Evolutionary conservation across 441 rosid species (phyloP), one percentile per base, ranked within the genome.

Genomic region (Adansonia grandidieri): DNA sequence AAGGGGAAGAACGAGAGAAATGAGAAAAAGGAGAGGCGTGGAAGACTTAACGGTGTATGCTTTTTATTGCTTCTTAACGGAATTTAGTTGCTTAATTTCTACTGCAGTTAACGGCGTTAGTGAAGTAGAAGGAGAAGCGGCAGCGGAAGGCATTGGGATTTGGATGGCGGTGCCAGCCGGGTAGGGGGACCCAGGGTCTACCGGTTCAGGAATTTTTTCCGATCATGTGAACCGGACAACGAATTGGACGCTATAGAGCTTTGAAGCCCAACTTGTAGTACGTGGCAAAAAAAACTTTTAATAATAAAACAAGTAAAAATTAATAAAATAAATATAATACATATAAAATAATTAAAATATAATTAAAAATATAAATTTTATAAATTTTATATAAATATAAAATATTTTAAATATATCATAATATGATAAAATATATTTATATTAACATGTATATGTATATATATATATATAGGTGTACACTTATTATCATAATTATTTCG

Each of bases 31-130:
- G 20, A 78, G 78, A 57, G 65, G 48, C 54, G 48, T 42, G 62
- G 63, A 76, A 62, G 64, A 37, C 44, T 65, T 56, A 54, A 64
- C 82, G 73, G 80, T 37, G 74, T 78, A 22, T 71, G 79, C 72
- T 40, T 78, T 54, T 47, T n/a, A 42, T 70, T 14, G 32, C 50
- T 9, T 56, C 20, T 56, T 37, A 54, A 72, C 63, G 50, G 64
- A n/a, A 32, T 53, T 71, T n/a, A 28, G 22, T 1, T 17, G 71
- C 53, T 67, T 67, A 19, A 67, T 44, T 4, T 5, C 1, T 67
- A 2, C 19, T 2, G 7, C 8, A 6, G 73, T 69, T 69, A 48
- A 69, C 73, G 58, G 56, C 58, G 73, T 69, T 69, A 48, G 58
- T 69, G 19, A 69, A 14, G 24, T 50, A 14, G 51, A 48, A 14